Evolutionary conservation across 1,284 basidiomycete species (phyloP).

Genomic region (Microbotryum silenes-acaulis): DNA sequence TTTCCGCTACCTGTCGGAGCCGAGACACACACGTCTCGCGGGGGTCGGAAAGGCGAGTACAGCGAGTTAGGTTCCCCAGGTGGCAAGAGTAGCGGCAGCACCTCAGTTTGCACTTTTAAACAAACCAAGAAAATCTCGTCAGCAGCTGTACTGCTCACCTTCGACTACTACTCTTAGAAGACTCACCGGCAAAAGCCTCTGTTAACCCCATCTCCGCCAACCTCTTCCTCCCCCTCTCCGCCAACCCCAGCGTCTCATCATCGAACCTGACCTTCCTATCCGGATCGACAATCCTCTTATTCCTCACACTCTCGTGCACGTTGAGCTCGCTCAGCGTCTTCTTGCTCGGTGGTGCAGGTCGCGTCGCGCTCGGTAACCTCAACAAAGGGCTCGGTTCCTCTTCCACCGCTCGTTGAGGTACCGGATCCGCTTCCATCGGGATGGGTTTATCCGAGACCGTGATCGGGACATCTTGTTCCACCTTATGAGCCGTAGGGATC

Average conservation of each 20-base stretch:
- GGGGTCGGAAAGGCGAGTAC: constrained; percentile 62
- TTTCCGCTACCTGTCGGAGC: constrained; percentile 97
- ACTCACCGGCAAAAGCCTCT: constrained; percentile 77
- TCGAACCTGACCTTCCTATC: constrained; percentile 49
- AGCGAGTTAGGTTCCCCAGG: constrained; percentile 45
- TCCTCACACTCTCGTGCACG: constrained; percentile 62
- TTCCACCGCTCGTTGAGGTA: neutral
- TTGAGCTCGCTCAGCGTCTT: constrained; percentile 64
- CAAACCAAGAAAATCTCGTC: constrained; percentile 1
- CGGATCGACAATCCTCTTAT: constrained; percentile 64
- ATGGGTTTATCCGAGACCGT: constrained; percentile 1
- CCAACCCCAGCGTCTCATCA: constrained; percentile 49
- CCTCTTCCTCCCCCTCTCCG: constrained; percentile 55
- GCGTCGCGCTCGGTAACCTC: constrained; percentile 59
- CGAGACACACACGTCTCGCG: constrained; percentile 85
- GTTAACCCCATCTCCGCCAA: constrained; percentile 64
- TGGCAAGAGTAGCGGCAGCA: constrained; percentile 66
- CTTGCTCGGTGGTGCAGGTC: constrained; percentile 63
- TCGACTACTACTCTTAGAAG: neutral
- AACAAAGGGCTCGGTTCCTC: constrained; percentile 15
- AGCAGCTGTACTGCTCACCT: neutral
- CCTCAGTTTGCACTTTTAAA: constrained; percentile 64
- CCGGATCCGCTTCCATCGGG: neutral
- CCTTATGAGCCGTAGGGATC: constrained; percentile 7
- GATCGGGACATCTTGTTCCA: neutral